Conservation (phyloP, 805 yeast genomes). For the Starmera amethionina region DNA sequence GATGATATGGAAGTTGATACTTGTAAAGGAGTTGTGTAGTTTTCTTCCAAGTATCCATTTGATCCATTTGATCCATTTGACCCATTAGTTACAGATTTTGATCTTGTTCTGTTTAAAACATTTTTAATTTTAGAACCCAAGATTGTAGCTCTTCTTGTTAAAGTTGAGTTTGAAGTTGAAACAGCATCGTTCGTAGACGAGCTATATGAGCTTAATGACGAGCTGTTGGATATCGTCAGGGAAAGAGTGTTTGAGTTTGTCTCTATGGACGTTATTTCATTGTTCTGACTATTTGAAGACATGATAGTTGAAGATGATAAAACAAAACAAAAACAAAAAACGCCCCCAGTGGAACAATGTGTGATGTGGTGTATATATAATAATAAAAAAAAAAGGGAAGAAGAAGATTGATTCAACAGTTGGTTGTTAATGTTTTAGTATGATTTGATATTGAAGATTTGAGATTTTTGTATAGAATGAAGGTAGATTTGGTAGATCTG, state of each 20-base stretch:
- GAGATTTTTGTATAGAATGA: no score
- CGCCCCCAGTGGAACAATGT: no score
- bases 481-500: no score
- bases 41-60: neutral
- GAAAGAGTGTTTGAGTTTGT: constrained; percentile 2
- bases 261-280: neutral
- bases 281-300: no score
- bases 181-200: constrained; percentile 9
- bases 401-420: no score
- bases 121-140: constrained; percentile 4
- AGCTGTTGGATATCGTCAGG: constrained; percentile 12
- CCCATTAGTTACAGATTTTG: constrained; percentile 6
- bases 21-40: neutral
- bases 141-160: constrained; percentile 2
- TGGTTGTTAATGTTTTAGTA: no score
- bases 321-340: no score
- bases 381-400: no score
- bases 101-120: constrained; percentile 7
- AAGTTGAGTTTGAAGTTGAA: constrained; percentile 3
- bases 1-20: neutral
- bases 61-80: neutral
- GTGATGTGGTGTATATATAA: no score
- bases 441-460: no score
- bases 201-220: constrained; percentile 13
- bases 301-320: no score